Base-by-base conservation (phyloP, 2,329 filamentous ascomycete species). In the Kalmusia sp. region DNA sequence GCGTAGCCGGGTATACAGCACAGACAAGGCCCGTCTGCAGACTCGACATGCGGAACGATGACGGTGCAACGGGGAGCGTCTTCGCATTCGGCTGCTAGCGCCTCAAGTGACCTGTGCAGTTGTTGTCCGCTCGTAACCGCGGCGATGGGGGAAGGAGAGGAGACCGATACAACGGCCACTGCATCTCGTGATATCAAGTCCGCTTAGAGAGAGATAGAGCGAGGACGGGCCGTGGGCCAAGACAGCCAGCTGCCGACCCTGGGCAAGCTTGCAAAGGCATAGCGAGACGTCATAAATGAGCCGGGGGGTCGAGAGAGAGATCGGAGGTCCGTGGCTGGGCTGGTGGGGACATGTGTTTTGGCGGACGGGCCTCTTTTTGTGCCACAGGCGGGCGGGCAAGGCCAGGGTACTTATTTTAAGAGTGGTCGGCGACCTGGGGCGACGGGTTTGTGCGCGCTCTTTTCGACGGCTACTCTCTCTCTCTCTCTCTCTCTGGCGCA, bases 261-360 rank as follows among this genome's bases (percentile, higher is more conserved):
- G n/a, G n/a, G n/a, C n/a, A n/a, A n/a, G n/a, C n/a, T n/a, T n/a
- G n/a, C n/a, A n/a, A 47, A 22, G 46, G 27, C 37, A 49, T 27
- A 41, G 33, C 27, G 43, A 43, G 40, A 49, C 19, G 14, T 21
- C 43, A 33, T 4, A 21, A 45, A 19, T 22, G 28, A 44, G 39
- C 33, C 33, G 15, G 19, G 33, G 30, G n/a, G 47, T 52, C 55
- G 49, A 54, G 49, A n/a, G n/a, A n/a, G 46, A 53, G 60, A 53
- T 62, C 51, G 43, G 57, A 61, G 46, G 56, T 51, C 55, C 52
- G 55, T 58, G 53, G 52, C 27, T 35, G 47, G 50, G 56, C 52
- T 46, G 52, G 51, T 58, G 55, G 58, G 56, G 55, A 63, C 59
- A 58, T 56, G 63, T 61, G 60, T 60, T 59, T 28, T 40, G 35